Base-by-base conservation (phyloP, 345 rosid genomes). In the Trapa incisa region DNA sequence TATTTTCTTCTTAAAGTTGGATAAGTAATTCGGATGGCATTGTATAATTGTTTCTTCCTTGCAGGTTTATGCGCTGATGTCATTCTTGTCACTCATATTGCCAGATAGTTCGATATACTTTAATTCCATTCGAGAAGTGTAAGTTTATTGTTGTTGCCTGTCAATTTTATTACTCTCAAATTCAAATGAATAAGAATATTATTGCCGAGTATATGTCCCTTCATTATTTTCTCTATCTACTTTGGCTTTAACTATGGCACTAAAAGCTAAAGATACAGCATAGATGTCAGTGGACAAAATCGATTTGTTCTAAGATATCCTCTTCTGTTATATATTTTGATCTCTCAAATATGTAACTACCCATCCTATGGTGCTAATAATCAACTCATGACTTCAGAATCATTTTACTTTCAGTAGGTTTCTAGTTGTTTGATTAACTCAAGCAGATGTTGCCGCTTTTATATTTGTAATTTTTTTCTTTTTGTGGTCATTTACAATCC, bases 111-210 rank as follows among this genome's bases (percentile, higher is more conserved):
- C 99, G 22, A 95, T 95, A 61, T 89, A 89, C 70, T 91, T 91
- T 76, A 89, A 91, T 84, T 95, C 99, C 65, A 84, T 91, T 64
- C 78, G 97, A 53, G 99, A 95, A 86, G 91, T 89, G 99, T 95
- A 82, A 87, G 96, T 83, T 53, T 50, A 42, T 67, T 39, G n/a
- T 47, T 4, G 10, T 11, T 58, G 62, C 9, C 38, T 58, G 9
- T 58, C 14, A 50, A 17, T 58, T 52, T 15, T 15, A 13, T 16
- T 22, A 17, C 8, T 4, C 35, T 13, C 54, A 50, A 16, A 6
- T 50, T 50, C 54, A 50, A 50, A 1, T 50, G 1, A 22, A 2
- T 50, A 22, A 2, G 54, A 50, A 14, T 50, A 0, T 50, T 50
- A 17, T 14, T 50, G 54, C n/a, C 16, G 35, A 9, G 22, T 54